Percentiles rank a stretch among this genome's conserved stretches.
phyloP scores from a whole-genome alignment of 176 grass and related monocot species.

The Thalia dealbata region DNA sequence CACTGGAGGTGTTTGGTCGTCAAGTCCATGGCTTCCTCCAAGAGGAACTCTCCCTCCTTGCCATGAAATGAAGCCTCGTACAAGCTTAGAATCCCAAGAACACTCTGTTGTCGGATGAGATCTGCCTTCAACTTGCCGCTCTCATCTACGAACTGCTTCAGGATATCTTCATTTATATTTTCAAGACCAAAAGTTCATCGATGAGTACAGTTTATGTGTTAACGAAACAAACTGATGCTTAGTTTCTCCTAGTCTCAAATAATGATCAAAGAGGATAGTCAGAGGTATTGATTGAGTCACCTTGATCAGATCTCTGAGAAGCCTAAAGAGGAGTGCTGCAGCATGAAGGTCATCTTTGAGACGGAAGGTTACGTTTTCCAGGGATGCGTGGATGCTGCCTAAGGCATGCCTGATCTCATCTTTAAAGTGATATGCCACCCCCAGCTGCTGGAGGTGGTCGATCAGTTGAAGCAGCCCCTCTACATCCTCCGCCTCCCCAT shows the following conservation, averaged over 20 bases:
- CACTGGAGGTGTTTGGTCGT: not conserved
- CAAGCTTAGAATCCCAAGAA: not conserved
- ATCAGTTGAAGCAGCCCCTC: not conserved
- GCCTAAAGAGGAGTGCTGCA: constrained; percentile 15
- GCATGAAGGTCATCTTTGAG: constrained; percentile 3
- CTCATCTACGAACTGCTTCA: not conserved
- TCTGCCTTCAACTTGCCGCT: not conserved
- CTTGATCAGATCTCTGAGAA: constrained; percentile 23
- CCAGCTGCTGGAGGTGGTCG: not conserved
- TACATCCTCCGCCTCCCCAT: not conserved
- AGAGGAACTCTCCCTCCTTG: not conserved
- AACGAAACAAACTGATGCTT: too few species aligned
- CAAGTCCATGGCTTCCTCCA: not conserved
- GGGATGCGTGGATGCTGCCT: too few species aligned
- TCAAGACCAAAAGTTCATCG: not conserved
- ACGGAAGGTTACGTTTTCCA: not conserved
- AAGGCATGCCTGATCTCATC: not conserved
- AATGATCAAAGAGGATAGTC: too few species aligned
- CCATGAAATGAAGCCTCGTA: not conserved
- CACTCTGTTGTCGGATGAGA: too few species aligned
- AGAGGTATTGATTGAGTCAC: too few species aligned
- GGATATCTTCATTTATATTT: constrained; percentile 1
- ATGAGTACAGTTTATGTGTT: not conserved
- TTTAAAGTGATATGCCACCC: constrained; percentile 4
- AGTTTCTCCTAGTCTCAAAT: too few species aligned